Evolutionary conservation across 1,139 yeast species (phyloP).

Genomic region (Wickerhamomyces sp.): DNA sequence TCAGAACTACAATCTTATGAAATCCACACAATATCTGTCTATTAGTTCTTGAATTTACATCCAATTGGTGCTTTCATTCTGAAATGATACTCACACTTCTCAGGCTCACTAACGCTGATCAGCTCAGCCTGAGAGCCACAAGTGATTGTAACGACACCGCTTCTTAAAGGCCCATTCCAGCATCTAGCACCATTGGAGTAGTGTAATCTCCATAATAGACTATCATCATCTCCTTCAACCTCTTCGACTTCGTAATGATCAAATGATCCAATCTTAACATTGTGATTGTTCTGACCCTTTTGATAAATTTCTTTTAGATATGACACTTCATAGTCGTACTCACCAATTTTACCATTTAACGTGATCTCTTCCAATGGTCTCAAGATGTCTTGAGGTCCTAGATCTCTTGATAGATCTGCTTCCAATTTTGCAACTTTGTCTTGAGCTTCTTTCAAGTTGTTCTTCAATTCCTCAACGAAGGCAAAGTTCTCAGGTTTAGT

Average conservation of each 20-base stretch:
- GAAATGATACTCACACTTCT: constrained; percentile 75
- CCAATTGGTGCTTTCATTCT: constrained; percentile 66
- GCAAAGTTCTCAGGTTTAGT: constrained; percentile 11
- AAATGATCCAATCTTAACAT: constrained; percentile 52
- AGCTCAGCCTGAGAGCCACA: constrained; percentile 64
- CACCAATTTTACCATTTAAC: constrained; percentile 51
- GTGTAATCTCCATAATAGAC: constrained; percentile 33
- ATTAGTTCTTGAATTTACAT: constrained; percentile 33
- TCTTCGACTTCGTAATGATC: constrained; percentile 18
- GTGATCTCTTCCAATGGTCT: constrained; percentile 52
- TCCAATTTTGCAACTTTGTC: constrained; percentile 6
- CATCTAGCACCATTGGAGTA: constrained; percentile 74
- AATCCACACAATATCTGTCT: too few relatives aligned
- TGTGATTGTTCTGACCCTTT: constrained; percentile 39
- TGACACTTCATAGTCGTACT: constrained; percentile 64
- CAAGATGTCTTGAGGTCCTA: constrained; percentile 63
- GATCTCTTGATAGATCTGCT: constrained; percentile 27
- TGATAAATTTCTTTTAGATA: constrained; percentile 57
- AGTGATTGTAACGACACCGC: constrained; percentile 55
- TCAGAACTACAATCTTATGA: too few relatives aligned
- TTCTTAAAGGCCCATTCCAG: constrained; percentile 92
- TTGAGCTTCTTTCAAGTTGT: constrained; percentile 9
- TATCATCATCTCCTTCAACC: constrained; percentile 18
- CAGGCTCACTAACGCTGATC: constrained; percentile 74
- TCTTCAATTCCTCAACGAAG: constrained; percentile 19